Evolutionary conservation across 192 early-diverging fungal species (phyloP), one percentile per base, ranked within the genome.

Genomic region (Dispira parvispora): DNA sequence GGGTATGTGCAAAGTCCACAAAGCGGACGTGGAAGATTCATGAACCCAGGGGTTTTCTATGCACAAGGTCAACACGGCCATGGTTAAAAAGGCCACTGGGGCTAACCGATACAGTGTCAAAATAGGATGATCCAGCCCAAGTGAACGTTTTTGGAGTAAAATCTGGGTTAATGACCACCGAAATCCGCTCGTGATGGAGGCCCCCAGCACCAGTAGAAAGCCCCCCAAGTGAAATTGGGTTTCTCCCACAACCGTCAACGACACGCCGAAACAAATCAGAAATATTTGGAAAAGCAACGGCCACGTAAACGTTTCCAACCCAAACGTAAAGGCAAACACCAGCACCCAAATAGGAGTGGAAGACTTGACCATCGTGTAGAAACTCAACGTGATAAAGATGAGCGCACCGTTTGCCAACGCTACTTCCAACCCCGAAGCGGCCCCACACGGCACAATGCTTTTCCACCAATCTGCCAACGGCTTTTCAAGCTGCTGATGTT

Each of bases 141-240:
- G 56, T 20, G 68, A 62, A 52, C 81, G 82, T 46, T 76, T 73
- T 63, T 84, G 78, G 38, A 93, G 63, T 12, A 93, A 70, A 64
- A 91, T 74, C 64, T 91, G 88, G 5, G 86, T 91, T 52, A 91
- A 68, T 9, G 81, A 78, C 90, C 88, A 91, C 21, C 90, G 76
- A 14, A 91, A 76, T 23, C 90, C 90, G n/a, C 83, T 82, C 20
- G 84, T 70, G 26, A 93, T 71, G 0, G 88, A 78, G 8, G 90
- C 88, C 0, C 71, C 69, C 42, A 88, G 67, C 27, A 84, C 75
- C 13, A 82, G 69, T 0, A 70, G 21, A 57, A 80, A 84, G 6
- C 82, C 82, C 3, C 66, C 57, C 62, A 70, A 58, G 68, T 84
- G 74, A 45, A 81, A 84, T 44, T 77, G 69, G 0, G 87, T 85